Evolutionary conservation across 2,329 filamentous ascomycete genomes (phyloP), one percentile per base, ranked within the genome.

Genomic region (Trichoderma guizhouense): DNA sequence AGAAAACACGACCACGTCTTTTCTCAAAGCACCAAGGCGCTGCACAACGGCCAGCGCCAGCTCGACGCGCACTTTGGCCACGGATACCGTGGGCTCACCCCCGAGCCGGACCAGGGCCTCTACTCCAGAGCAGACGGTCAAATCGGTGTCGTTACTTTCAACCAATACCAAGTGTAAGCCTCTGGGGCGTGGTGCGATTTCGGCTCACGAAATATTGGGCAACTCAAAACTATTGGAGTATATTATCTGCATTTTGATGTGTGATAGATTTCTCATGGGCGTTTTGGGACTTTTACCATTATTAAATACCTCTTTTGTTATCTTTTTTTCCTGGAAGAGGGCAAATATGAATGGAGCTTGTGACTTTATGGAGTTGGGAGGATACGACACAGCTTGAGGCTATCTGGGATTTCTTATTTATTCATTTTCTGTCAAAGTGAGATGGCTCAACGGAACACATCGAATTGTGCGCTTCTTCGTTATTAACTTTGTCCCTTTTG

Each of bases 31-130:
- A 73, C 73, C 4, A 75, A 77, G 24, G 77, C 80, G 2, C 76
- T 83, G 7, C 79, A 79, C 75, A 82, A 84, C 51, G 79, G 82
- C 3, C 78, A 81, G 73, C 78, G 82, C 32, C 82, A 81, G 65
- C 72, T 77, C 21, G 82, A 84, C 14, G 69, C 76, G 3, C 79
- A 82, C 71, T 77, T 78, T 43, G 72, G 75, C 24, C 65, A 69
- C 5, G 73, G 73, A 26, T 72, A 74, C 34, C 77, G 76, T 6
- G 75, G 78, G 8, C 53, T 77, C 14, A 76, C 73, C 24, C 75
- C 78, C 7, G 80, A 81, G 15, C 75, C 76, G 14, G 76, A 78
- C 11, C 76, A 79, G 43, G 80, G 78, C 71, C 75, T 76, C 66
- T 83, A 82, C 72, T 78, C 78, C 11, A 76, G 81, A 71, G 82